phyloP scores from a whole-genome alignment of 1,139 yeast genomes.

The Geotrichum bryndzae region DNA sequence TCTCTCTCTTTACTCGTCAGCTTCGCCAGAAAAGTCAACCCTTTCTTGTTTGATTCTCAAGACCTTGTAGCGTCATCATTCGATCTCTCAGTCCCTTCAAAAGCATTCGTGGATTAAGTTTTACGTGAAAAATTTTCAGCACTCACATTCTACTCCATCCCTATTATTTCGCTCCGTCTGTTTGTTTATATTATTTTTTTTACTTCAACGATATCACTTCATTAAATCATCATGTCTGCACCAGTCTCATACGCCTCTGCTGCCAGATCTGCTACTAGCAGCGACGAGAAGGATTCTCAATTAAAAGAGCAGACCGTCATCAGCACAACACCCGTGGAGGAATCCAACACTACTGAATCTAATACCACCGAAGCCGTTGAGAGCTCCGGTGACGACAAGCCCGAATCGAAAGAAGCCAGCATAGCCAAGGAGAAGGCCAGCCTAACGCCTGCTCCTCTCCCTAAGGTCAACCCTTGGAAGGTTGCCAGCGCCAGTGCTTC shows the following conservation, averaged over 20 bases:
- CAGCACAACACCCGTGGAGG: conserved; percentile 8
- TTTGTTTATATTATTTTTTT: neutral
- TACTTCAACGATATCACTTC: neutral
- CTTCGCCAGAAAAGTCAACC: neutral
- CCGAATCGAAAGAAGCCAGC: conserved; percentile 26
- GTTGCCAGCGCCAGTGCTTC: conserved; percentile 18
- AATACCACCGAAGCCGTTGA: neutral
- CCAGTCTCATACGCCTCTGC: conserved; percentile 32
- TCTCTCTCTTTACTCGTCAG: neutral
- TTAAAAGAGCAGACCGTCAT: conserved; percentile 10
- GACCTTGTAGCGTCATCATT: neutral
- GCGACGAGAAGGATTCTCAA: conserved; percentile 15
- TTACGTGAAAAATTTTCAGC: neutral
- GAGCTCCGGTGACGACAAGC: neutral
- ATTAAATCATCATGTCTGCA: conserved; percentile 24
- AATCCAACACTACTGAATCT: conserved; percentile 6
- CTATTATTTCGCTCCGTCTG: neutral
- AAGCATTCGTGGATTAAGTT: neutral
- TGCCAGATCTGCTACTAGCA: conserved; percentile 23
- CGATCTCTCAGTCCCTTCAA: neutral
- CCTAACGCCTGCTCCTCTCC: conserved; percentile 42
- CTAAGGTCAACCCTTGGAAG: conserved; percentile 40
- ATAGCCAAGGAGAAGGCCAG: conserved; percentile 27
- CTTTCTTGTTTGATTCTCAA: neutral
- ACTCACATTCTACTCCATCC: neutral